These are phyloP conservation scores for Suhomyces sp. DNA, from an alignment of 805 yeast species.

Conservation along the genomic window DNA sequence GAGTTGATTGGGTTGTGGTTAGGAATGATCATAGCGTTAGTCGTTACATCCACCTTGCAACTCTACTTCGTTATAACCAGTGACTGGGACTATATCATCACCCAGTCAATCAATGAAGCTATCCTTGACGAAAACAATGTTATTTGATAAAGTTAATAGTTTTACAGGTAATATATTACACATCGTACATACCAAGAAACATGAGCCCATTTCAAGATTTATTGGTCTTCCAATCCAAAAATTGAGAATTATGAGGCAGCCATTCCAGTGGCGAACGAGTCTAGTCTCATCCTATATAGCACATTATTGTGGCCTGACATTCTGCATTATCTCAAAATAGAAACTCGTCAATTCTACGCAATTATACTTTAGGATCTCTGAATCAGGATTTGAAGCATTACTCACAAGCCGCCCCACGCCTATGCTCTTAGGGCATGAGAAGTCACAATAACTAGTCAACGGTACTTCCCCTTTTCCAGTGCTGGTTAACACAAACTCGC, in stretches of 20 bases:
- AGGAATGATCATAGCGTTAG: constrained; percentile 45
- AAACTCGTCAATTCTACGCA: too few relatives aligned
- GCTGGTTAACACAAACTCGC: background rate
- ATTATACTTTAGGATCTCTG: too few relatives aligned
- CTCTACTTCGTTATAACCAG: constrained; percentile 37
- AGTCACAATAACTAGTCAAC: background rate
- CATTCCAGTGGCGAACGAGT: background rate
- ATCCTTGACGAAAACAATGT: constrained; percentile 33
- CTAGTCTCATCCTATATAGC: background rate
- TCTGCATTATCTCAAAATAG: background rate
- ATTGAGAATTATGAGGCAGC: background rate
- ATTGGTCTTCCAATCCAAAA: background rate
- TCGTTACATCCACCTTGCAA: constrained; percentile 40
- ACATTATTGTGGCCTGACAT: background rate
- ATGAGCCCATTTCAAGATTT: background rate
- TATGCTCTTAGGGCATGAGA: background rate
- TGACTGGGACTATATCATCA: constrained; percentile 44
- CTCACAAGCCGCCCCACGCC: background rate
- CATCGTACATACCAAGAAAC: background rate
- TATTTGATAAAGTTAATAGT: background rate
- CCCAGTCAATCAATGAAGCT: constrained; percentile 43
- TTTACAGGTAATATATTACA: background rate
- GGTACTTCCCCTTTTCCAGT: background rate
- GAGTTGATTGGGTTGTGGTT: constrained; percentile 49
- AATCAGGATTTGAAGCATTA: background rate